Evolutionary conservation across 176 grass and related monocot genomes (phyloP), one percentile per base, ranked within the genome.

Genomic region (Carex pumila): DNA sequence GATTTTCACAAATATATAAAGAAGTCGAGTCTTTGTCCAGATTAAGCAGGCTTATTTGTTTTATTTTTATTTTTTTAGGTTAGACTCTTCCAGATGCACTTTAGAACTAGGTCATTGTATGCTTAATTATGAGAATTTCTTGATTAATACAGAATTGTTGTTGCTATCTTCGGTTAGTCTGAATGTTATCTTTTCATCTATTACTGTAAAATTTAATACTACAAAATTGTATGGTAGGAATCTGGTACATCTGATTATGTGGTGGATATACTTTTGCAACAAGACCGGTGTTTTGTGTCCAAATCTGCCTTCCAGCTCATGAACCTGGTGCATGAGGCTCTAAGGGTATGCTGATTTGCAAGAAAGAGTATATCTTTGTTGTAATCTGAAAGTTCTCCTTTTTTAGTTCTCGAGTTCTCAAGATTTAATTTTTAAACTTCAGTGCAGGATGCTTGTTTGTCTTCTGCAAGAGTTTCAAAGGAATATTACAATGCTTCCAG

Each of bases 371-470:
- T 69, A 69, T 53, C 45, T 53, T 18, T 12, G 34, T 53, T 79
- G 56, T 56, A 37, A 21, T 31, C 12, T 57, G 22, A 78, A 31
- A 45, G 15, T 19, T 78, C 12, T 43, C 68, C 62, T 87, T 39
- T 73, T 72, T 82, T 74, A 55, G 56, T 71, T 77, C 43, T 81
- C 7, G 53, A 70, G 14, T 79, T 79, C 39, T 54, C 45, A 83
- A 83, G 76, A 88, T 84, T 90, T 87, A 85, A 79, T 92, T 84
- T 84, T 90, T 65, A 87, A 91, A 91, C 86, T 89, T 86, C 89
- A 89, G 89, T 90, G 86, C 95, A 98, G 95, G 95, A 95, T 90
- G 92, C 95, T 88, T 93, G 91, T 85, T 86, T 98, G 85, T 98
- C 95, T 85, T 94, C 95, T 8, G 32, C 88, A 82, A 91, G 91